Percentiles rank a stretch among this genome's conserved stretches.
phyloP scores from a whole-genome alignment of 257 asterid genomes.

The Capsicum rhomboideum region DNA sequence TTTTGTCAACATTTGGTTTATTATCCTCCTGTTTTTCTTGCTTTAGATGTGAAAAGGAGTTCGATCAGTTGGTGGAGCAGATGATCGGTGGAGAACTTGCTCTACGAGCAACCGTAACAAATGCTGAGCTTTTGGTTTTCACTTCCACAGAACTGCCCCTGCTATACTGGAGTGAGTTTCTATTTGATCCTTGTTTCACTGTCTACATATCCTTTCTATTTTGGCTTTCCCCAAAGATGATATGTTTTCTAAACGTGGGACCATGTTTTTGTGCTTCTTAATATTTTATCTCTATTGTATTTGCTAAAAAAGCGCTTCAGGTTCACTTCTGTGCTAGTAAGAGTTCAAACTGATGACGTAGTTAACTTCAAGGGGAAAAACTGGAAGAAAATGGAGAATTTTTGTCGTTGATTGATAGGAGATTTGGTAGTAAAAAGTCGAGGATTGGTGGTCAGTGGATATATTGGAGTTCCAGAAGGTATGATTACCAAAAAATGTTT shows the following conservation, averaged over 20 bases:
- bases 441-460: background rate
- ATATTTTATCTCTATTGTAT: background rate
- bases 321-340: background rate
- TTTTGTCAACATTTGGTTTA: background rate
- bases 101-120: conserved; percentile 38
- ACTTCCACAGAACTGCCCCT: conserved; percentile 60
- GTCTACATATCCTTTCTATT: background rate
- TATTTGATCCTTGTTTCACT: background rate
- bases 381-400: background rate
- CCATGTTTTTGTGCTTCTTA: background rate
- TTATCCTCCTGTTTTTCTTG: conserved; percentile 1
- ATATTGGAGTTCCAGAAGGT: background rate
- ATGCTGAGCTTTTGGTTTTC: conserved; percentile 79
- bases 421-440: background rate
- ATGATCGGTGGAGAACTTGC: conserved; percentile 50
- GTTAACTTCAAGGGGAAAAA: background rate
- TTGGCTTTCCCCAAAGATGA: background rate
- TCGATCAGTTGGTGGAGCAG: conserved; percentile 44
- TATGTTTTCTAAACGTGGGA: background rate
- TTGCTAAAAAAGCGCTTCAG: background rate
- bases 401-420: background rate
- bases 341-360: background rate
- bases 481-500: background rate
- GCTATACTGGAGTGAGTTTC: conserved; percentile 59
- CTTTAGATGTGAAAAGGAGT: conserved; percentile 33